Evolutionary conservation across 768 basidiomycete species (phyloP), one percentile per base, ranked within the genome.

Genomic region (Tulasnella sp.): DNA sequence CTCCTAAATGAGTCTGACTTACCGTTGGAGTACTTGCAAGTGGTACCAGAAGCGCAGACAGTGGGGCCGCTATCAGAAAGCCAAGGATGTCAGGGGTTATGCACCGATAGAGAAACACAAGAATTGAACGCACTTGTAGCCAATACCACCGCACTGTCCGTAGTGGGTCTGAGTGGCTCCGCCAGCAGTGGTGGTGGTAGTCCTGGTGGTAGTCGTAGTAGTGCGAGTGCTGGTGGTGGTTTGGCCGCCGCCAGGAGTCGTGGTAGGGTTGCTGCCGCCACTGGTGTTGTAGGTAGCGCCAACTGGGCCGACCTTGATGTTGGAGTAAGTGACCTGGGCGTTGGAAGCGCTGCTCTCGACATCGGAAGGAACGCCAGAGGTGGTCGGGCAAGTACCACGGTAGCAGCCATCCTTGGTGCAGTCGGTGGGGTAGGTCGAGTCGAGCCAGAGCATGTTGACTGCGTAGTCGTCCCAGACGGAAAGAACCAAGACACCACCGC

Each of bases 401-500:
- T 39, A 17, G 71, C 68, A 39, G 14, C 77, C 77, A 19, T 78
- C 78, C 29, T 64, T 40, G 45, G 77, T 39, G 34, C 25, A 38
- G 42, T 40, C 58, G 77, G 77, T 72, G 31, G 77, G 77, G 72
- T 78, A 78, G 49, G 34, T 52, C 34, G 49, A 64, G 70, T 78
- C 77, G 82, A 89, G 86, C 85, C 88, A 89, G 17, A 87, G 84
- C 88, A 89, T 88, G 82, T 85, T 83, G 77, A 82, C 88, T 37
- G 83, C 83, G 79, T 88, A 84, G 82, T 89, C 88, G 80, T 88
- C 88, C 88, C 88, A 88, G 78, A 88, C 75, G 69, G 82, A 83
- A 79, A 88, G 81, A 76, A 86, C 86, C 78, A 88, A 82, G 58
- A 87, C 87, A 84, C 87, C 85, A 67, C 87, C 87, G 67, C 81